These are phyloP conservation scores for Parsonsia alboflavescens DNA, from an alignment of 257 asterid genomes.

Conservation along the genomic window DNA sequence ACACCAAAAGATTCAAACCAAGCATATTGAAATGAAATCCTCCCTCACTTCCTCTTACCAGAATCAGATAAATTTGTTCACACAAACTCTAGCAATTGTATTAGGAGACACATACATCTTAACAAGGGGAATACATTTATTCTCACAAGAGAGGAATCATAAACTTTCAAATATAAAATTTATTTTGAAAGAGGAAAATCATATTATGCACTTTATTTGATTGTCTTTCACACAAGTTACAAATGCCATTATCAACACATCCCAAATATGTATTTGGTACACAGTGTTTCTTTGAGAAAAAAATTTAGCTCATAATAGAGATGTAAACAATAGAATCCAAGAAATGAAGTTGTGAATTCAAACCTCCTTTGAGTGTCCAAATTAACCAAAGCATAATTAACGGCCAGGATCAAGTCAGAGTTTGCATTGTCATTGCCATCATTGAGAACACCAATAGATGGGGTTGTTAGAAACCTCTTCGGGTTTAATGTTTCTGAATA, in stretches of 20 bases:
- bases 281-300: background rate
- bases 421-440: constrained; percentile 92
- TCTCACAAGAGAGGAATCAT: background rate
- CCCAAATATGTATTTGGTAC: background rate
- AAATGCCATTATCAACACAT: background rate
- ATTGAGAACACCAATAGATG: constrained; percentile 75
- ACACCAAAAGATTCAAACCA: background rate
- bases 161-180: too few species aligned
- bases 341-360: constrained; percentile 12
- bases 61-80: background rate
- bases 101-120: background rate
- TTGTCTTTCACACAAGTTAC: background rate
- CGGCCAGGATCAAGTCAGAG: constrained; percentile 81
- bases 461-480: constrained; percentile 94
- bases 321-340: background rate
- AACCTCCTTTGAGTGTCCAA: constrained; percentile 72
- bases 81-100: background rate
- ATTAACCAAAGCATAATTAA: constrained; percentile 65
- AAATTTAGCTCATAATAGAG: background rate
- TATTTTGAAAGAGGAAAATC: background rate
- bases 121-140: background rate
- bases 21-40: background rate
- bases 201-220: background rate
- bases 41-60: background rate
- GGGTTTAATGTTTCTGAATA: constrained; percentile 78